phyloP scores from a whole-genome alignment of 208 protist genomes.

The Phytomonas serpens region DNA sequence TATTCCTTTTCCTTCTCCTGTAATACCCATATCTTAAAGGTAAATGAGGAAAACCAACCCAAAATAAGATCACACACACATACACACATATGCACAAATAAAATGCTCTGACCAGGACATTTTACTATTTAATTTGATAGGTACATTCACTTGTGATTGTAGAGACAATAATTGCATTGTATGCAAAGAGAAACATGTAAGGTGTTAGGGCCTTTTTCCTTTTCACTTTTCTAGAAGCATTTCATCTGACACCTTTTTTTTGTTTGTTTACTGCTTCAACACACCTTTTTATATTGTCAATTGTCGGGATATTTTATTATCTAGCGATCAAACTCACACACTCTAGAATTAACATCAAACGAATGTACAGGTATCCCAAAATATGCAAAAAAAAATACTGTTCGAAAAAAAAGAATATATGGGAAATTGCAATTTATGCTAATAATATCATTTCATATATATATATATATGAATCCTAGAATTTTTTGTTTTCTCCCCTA shows the following conservation, averaged over 20 bases:
- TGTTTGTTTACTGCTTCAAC: background rate
- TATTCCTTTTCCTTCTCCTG: background rate
- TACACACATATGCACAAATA: conserved; percentile 7
- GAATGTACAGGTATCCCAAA: conserved; percentile 11
- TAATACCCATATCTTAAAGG: conserved; percentile 11
- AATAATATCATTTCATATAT: conserved; percentile 9
- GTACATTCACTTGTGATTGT: too few relatives aligned
- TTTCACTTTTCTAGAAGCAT: background rate
- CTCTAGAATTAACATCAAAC: conserved; percentile 15
- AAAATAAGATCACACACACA: background rate
- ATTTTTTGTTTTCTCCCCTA: background rate
- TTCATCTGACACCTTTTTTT: conserved; percentile 7
- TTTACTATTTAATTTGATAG: too few relatives aligned
- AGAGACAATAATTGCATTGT: too few relatives aligned
- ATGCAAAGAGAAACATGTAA: background rate
- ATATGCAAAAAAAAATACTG: conserved; percentile 16
- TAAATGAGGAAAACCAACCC: background rate
- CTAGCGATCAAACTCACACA: background rate
- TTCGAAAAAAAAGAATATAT: background rate
- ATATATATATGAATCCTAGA: conserved; percentile 1
- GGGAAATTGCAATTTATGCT: background rate
- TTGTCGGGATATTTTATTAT: background rate
- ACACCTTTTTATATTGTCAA: background rate
- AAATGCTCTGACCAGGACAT: background rate
- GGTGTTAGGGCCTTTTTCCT: background rate